Percentiles rank a stretch among this genome's conserved stretches.
Conservation (phyloP, 345 rosid genomes). For the Punica granatum region DNA sequence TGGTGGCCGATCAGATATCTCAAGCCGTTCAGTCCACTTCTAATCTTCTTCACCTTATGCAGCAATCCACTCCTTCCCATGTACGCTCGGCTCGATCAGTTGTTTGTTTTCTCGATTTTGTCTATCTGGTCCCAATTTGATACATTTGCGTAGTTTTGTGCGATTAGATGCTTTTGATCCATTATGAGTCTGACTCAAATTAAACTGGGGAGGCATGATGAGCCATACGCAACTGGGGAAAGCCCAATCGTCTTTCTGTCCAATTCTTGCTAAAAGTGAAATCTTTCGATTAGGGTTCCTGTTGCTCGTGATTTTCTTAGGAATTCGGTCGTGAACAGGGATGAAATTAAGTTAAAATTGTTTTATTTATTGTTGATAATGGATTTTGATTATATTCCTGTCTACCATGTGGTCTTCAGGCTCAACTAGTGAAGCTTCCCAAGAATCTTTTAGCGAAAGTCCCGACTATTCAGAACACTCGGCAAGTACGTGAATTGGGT, state of each 20-base stretch:
- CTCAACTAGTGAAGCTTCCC: conserved; percentile 59
- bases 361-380: background rate
- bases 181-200: background rate
- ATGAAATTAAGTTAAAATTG: background rate
- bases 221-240: background rate
- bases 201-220: background rate
- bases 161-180: background rate
- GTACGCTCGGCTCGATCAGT: conserved; percentile 16
- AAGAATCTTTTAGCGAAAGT: conserved; percentile 71
- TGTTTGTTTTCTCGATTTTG: background rate
- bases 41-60: conserved; percentile 78
- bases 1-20: conserved; percentile 66
- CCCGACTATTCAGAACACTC: conserved; percentile 63
- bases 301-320: background rate
- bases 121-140: background rate
- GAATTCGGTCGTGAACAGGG: background rate
- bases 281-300: background rate
- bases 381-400: background rate
- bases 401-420: conserved; percentile 21
- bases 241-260: background rate
- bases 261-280: background rate
- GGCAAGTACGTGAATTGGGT: conserved; percentile 37
- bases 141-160: background rate
- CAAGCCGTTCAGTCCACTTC: conserved; percentile 78
- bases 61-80: conserved; percentile 77